Conservation (phyloP, 2,329 filamentous ascomycete species). For the Plenodomus biglobosus region DNA sequence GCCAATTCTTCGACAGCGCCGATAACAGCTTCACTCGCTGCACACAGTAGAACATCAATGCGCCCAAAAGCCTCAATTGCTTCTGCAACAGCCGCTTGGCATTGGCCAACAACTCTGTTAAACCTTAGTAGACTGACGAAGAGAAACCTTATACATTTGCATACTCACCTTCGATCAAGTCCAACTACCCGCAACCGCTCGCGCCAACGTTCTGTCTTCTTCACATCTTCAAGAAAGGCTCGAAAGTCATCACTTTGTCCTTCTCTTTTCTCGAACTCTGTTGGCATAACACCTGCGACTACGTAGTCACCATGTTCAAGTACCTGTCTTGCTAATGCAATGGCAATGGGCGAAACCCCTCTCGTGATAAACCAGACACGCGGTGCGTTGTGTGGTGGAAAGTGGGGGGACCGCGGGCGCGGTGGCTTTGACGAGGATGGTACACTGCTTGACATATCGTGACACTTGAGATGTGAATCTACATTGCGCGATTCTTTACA, state of each 20-base stretch:
- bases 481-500: constrained; percentile 4
- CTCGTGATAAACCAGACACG: constrained; percentile 93
- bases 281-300: constrained; percentile 76
- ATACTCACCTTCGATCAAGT: constrained; percentile 55
- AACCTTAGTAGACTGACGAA: background rate
- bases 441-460: constrained; percentile 16
- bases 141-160: background rate
- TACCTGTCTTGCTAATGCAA: constrained; percentile 77
- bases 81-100: constrained; percentile 83
- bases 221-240: constrained; percentile 69
- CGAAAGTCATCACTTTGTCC: constrained; percentile 75
- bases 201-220: constrained; percentile 75
- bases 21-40: constrained; percentile 84
- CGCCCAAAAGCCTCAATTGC: constrained; percentile 80
- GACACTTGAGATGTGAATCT: background rate
- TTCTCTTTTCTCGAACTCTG: constrained; percentile 72
- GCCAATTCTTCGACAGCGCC: constrained; percentile 90
- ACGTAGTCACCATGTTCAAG: constrained; percentile 92
- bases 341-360: constrained; percentile 79
- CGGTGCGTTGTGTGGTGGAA: constrained; percentile 65
- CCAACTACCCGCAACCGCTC: constrained; percentile 69
- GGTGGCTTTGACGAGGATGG: constrained; percentile 32
- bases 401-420: constrained; percentile 51
- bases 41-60: constrained; percentile 88
- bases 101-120: constrained; percentile 64